These are phyloP conservation scores for Oxytropis ochrocephala DNA, from an alignment of 306 rosid genomes.

Conservation along the genomic window DNA sequence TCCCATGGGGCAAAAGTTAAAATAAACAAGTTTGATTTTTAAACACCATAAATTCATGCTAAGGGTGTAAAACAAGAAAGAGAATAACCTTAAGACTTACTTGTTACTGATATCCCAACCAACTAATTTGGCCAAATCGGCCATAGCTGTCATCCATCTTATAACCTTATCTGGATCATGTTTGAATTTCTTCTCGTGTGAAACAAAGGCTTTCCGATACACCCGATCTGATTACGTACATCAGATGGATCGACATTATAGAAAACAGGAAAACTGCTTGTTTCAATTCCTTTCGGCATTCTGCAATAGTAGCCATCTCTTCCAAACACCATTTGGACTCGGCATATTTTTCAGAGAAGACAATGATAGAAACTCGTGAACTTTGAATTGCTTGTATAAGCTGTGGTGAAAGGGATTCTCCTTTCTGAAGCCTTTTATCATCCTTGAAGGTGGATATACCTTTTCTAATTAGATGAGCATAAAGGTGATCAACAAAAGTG, in stretches of 20 bases:
- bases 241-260: constrained; percentile 16
- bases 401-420: background rate
- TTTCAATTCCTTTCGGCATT: background rate
- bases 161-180: background rate
- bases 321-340: constrained; percentile 17
- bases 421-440: constrained; percentile 7
- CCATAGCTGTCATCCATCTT: background rate
- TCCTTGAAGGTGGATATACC: constrained; percentile 14
- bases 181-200: background rate
- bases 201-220: background rate
- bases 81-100: background rate
- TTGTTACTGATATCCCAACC: constrained; percentile 15
- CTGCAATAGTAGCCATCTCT: constrained; percentile 3
- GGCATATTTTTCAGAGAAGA: background rate
- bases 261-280: constrained; percentile 3
- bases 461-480: background rate
- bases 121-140: background rate
- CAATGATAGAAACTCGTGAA: background rate
- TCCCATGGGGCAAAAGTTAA: background rate
- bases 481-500: constrained; percentile 11
- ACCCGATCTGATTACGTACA: background rate
- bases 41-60: background rate
- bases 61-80: background rate
- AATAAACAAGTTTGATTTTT: background rate
- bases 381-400: background rate